phyloP scores from a whole-genome alignment of 768 basidiomycete species.

The Pholiota molesta region DNA sequence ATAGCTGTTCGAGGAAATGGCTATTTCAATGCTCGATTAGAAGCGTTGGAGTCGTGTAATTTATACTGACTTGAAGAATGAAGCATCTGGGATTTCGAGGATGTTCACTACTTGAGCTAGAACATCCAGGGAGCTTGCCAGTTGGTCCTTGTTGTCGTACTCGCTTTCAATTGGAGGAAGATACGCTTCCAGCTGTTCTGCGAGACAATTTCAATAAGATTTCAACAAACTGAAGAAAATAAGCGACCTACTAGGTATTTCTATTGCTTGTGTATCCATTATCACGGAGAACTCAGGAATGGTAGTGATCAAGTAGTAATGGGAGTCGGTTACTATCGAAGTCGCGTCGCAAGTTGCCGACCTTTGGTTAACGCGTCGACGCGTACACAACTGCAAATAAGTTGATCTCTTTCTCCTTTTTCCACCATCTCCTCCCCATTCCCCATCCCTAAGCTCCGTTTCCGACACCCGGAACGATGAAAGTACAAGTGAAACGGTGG shows the following conservation, averaged over 20 bases:
- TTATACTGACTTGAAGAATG: constrained; percentile 34
- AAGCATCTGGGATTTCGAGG: constrained; percentile 38
- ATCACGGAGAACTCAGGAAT: no score
- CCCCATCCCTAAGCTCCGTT: not conserved
- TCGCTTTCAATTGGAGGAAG: constrained; percentile 21
- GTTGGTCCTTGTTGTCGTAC: constrained; percentile 18
- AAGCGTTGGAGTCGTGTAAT: not conserved
- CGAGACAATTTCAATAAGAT: not conserved
- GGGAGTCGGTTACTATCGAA: not conserved
- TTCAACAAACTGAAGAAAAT: not conserved
- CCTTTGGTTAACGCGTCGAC: constrained; percentile 13
- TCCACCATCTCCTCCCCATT: not conserved
- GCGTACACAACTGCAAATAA: constrained; percentile 35
- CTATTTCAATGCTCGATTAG: not conserved
- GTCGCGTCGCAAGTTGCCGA: constrained; percentile 8
- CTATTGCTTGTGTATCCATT: not conserved
- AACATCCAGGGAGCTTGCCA: constrained; percentile 24
- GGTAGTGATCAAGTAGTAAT: not conserved
- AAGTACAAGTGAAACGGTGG: constrained; percentile 82
- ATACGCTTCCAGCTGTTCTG: constrained; percentile 14
- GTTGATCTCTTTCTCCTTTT: constrained; percentile 2
- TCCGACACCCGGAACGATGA: constrained; percentile 49
- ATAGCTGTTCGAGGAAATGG: constrained; percentile 31
- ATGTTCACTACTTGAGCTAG: constrained; percentile 29
- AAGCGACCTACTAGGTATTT: not conserved